A percentile compares a stretch with the other conserved stretches of the same genome.
These are phyloP conservation scores for Talinum fruticosum DNA, from an alignment of 148 eudicot species.

Conservation along the genomic window DNA sequence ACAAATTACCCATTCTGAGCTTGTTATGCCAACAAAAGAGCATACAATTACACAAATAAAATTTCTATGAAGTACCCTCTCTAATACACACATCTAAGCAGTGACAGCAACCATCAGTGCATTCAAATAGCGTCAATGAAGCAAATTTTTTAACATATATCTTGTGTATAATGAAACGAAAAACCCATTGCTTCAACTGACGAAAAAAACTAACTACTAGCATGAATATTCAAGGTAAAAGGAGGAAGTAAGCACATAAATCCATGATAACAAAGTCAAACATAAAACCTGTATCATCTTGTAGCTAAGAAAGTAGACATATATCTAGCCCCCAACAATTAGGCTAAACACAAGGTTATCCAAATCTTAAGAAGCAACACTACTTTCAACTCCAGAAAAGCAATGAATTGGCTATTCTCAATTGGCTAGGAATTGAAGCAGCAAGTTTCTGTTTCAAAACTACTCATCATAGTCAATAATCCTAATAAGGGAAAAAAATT, in stretches of 20 bases:
- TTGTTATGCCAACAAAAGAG: not conserved
- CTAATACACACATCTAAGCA: not conserved
- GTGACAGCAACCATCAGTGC: not conserved
- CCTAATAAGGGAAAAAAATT: not conserved
- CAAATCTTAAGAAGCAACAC: not conserved
- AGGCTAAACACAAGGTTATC: not conserved
- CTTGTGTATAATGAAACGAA: not conserved
- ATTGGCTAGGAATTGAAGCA: not conserved
- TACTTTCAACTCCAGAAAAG: conserved; percentile 24
- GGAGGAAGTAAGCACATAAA: not conserved
- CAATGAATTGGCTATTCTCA: conserved; percentile 16
- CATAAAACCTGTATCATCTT: not conserved
- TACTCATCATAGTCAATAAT: not conserved
- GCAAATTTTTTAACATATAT: not conserved
- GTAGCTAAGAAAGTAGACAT: conserved; percentile 3
- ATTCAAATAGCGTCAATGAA: not conserved
- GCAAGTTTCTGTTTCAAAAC: not conserved
- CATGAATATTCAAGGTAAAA: not conserved
- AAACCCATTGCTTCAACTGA: not conserved
- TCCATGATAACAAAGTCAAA: not conserved
- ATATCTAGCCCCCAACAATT: conserved; percentile 10
- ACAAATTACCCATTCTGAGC: not conserved
- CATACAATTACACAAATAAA: not conserved
- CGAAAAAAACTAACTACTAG: not conserved
- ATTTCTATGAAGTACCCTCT: not conserved